Base-by-base conservation (phyloP, 345 rosid genomes). In the Brassica cretica region DNA sequence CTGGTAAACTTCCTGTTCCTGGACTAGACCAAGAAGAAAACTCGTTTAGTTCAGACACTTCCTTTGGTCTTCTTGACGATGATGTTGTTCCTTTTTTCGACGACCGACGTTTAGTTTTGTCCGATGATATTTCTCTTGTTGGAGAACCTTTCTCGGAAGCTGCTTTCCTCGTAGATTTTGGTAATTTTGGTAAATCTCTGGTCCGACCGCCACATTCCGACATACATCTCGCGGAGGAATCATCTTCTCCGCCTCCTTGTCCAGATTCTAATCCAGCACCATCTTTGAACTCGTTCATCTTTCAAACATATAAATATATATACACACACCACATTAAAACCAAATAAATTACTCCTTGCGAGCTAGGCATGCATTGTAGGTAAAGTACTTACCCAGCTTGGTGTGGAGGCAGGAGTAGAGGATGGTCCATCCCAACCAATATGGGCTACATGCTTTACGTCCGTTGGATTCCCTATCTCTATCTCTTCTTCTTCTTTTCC, bases 381-480 rank as follows among this genome's bases (percentile, higher is more conserved):
- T 46, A 46, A 46, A 46, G 46, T 46, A 46, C 21, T 9, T 64
- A 90, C 94, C 90, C 90, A 88, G 75, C 86, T 87, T 9, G 92
- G 94, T 8, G 85, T 77, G 25, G 85, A 53, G 64, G 80, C 78
- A 2, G 72, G 5, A 68, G 37, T 30, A 27, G 84, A 77, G 8
- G 90, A 75, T 9, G 90, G 88, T 27, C 87, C 94, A 56, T 94
- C 97, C 90, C 89, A 88, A 72, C 98, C 98, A 39, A 94, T 94
- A 69, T 94, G 98, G 19, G 98, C 93, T 5, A 94, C 93, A 75
- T 94, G 98, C 80, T 92, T 94, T 79, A 94, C 97, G 67, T 94
- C 96, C 9, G 98, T 94, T 44, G 98, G 98, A 66, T 25, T 60
- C 62, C 98, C 98, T 66, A 94, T 94, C 72, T 84, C 78, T 86